Percentiles rank a stretch among this genome's conserved stretches.
phyloP scores from a whole-genome alignment of 129 eudicot genomes.

The Ambrosia artemisiifolia region DNA sequence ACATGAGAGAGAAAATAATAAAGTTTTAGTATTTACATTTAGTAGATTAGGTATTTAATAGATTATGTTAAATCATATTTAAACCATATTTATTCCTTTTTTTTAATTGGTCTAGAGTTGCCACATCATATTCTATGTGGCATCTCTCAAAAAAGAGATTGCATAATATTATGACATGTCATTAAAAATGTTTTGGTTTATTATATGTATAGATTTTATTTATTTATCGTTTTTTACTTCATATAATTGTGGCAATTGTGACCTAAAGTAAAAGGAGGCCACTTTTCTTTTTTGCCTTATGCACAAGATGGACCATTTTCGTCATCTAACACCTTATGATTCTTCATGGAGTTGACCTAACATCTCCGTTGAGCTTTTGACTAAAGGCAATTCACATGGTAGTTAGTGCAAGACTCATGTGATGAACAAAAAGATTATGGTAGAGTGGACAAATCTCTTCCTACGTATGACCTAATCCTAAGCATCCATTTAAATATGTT shows the following conservation, averaged over 20 bases:
- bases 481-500: background rate
- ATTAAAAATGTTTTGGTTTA: too few relatives aligned
- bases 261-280: conserved; percentile 4
- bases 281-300: conserved; percentile 19
- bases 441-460: conserved; percentile 18
- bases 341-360: conserved; percentile 28
- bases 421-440: conserved; percentile 17
- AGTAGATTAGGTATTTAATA: too few relatives aligned
- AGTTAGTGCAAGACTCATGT: conserved; percentile 26
- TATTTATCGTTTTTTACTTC: background rate
- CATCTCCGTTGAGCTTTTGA: conserved; percentile 10
- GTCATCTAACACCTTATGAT: conserved; percentile 30
- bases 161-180: too few relatives aligned
- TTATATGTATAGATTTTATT: too few relatives aligned
- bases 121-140: too few relatives aligned
- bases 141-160: too few relatives aligned
- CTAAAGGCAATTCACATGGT: conserved; percentile 25
- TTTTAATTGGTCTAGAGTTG: too few relatives aligned
- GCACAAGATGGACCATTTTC: conserved; percentile 24
- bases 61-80: too few relatives aligned
- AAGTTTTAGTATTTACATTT: too few relatives aligned
- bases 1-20: too few relatives aligned
- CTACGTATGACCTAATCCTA: background rate
- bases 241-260: background rate
- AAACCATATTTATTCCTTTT: too few relatives aligned